Conservation (phyloP, 768 basidiomycete genomes). For the Cyathus striatus region DNA sequence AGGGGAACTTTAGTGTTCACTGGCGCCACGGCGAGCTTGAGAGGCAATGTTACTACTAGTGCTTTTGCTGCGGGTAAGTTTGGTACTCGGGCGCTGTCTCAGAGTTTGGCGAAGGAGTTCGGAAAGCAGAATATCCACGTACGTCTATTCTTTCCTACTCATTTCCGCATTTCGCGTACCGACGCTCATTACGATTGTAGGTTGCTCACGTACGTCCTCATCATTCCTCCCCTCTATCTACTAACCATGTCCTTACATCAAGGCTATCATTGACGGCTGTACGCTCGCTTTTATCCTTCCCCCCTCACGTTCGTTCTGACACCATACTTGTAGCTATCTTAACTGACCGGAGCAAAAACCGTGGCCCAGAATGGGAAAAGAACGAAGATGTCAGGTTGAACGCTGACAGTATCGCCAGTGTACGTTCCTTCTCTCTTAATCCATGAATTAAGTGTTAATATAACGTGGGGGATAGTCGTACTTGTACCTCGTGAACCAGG, state of each 20-base stretch:
- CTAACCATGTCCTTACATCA: not conserved
- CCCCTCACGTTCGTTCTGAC: not conserved
- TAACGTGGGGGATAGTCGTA: slow-evolving; percentile 42
- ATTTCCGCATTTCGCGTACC: not conserved
- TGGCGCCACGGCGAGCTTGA: slow-evolving; percentile 61
- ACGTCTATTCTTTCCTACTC: too few relatives aligned
- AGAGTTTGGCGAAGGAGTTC: slow-evolving; percentile 74
- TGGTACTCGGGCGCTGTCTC: slow-evolving; percentile 56
- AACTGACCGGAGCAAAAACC: slow-evolving; percentile 21
- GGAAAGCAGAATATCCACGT: slow-evolving; percentile 73
- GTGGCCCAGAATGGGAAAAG: slow-evolving; percentile 32
- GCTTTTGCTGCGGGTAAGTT: slow-evolving; percentile 63
- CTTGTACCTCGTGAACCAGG: slow-evolving; percentile 61
- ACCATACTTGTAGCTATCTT: slow-evolving; percentile 23
- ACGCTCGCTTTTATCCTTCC: slow-evolving; percentile 7
- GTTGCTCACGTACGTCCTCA: slow-evolving; percentile 56
- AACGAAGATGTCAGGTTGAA: slow-evolving; percentile 45
- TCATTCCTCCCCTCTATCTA: not conserved
- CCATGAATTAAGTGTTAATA: not conserved
- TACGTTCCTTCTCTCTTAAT: slow-evolving; percentile 20
- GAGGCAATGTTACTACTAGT: slow-evolving; percentile 60
- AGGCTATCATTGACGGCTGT: slow-evolving; percentile 72
- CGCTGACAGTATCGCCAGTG: slow-evolving; percentile 69
- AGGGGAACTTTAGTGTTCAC: slow-evolving; percentile 68
- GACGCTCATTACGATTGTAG: slow-evolving; percentile 23